Percentiles rank a stretch among this genome's conserved stretches.
Evolutionary conservation across 139 green algal species (phyloP).

Genomic region (Coccomyxa sp.): DNA sequence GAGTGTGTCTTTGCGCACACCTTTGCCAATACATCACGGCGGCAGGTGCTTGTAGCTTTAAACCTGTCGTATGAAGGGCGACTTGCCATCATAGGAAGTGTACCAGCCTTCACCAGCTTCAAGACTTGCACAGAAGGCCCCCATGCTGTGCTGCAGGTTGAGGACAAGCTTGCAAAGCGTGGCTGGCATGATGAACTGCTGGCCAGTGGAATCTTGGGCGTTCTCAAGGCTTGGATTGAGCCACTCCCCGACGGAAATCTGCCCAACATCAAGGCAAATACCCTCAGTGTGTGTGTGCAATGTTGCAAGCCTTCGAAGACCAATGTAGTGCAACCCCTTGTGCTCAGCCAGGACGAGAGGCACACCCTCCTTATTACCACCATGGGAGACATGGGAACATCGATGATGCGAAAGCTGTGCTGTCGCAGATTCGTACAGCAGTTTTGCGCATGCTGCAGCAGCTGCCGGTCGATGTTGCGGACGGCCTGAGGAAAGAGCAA

Average conservation of each 20-base stretch:
- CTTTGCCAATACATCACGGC: no score
- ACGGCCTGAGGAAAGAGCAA: constrained; percentile 52
- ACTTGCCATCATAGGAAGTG: no score
- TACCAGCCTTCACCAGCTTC: no score
- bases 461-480: constrained; percentile 44
- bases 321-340: constrained; percentile 24
- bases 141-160: neutral
- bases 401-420: neutral
- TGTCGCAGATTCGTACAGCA: neutral
- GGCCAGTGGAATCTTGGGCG: constrained; percentile 46
- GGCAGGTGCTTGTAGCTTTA: no score
- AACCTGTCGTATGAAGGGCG: no score
- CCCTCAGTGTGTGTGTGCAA: constrained; percentile 21
- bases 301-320: constrained; percentile 17
- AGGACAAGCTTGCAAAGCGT: constrained; percentile 27
- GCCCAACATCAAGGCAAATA: constrained; percentile 36
- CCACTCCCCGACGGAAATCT: constrained; percentile 58
- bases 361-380: neutral
- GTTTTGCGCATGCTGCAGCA: constrained; percentile 41
- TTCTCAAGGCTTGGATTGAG: constrained; percentile 69
- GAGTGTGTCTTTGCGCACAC: neutral
- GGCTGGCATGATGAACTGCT: constrained; percentile 55
- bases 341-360: neutral
- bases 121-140: no score
- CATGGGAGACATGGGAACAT: neutral